Evolutionary conservation across 169 alveolate species (phyloP).

Genomic region (Cryptosporidium tyzzeri): DNA sequence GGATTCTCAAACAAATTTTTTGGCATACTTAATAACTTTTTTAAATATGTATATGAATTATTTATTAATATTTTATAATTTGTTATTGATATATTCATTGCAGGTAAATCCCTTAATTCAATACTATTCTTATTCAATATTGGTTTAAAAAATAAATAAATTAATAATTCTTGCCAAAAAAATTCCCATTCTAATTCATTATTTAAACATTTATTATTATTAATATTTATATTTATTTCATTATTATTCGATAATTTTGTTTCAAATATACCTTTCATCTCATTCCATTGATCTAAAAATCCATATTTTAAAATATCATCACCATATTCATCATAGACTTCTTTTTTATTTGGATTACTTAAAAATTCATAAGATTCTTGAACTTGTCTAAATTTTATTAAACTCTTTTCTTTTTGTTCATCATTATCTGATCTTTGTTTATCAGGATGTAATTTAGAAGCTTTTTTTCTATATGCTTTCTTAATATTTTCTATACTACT

Average conservation of each 20-base stretch:
- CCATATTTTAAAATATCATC: slow-evolving; percentile 58
- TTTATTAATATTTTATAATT: neutral
- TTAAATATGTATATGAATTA: slow-evolving; percentile 19
- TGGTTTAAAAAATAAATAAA: slow-evolving; percentile 23
- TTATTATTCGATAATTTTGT: neutral
- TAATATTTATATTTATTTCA: neutral
- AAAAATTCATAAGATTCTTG: slow-evolving; percentile 49
- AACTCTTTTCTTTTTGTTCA: slow-evolving; percentile 1
- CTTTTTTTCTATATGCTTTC: slow-evolving; percentile 48
- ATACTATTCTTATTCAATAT: slow-evolving; percentile 20
- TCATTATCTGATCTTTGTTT: neutral
- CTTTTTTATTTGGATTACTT: slow-evolving; percentile 60
- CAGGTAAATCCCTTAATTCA: slow-evolving; percentile 26
- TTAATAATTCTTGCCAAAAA: slow-evolving; percentile 22
- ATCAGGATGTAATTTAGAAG: slow-evolving; percentile 50
- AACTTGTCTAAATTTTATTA: slow-evolving; percentile 8
- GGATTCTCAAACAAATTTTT: slow-evolving; percentile 1
- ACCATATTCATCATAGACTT: slow-evolving; percentile 49
- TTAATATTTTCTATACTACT: neutral
- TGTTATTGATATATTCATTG: slow-evolving; percentile 16
- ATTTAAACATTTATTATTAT: neutral
- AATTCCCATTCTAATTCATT: neutral
- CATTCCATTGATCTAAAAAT: slow-evolving; percentile 31
- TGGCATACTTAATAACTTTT: slow-evolving; percentile 6
- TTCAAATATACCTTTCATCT: slow-evolving; percentile 1